phyloP scores from a whole-genome alignment of 1,284 basidiomycete species.

The Waitea zeae region DNA sequence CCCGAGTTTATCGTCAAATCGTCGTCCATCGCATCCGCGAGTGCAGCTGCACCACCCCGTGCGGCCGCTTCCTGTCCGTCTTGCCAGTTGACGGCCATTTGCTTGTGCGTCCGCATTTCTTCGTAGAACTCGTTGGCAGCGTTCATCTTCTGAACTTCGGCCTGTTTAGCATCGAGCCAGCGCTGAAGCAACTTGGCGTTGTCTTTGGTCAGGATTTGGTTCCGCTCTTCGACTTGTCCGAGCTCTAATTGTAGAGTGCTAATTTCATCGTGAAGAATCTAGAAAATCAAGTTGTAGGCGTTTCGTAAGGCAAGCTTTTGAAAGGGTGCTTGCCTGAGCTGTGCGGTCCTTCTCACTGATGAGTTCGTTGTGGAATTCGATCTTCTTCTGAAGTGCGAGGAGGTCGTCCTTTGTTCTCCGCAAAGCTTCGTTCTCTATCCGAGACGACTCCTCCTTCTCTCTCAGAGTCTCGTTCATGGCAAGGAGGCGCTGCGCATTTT shows the following conservation, averaged over 20 bases:
- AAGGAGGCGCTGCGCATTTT: constrained; percentile 85
- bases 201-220: constrained; percentile 73
- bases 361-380: constrained; percentile 72
- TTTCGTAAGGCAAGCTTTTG: not conserved
- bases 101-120: constrained; percentile 55
- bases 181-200: constrained; percentile 90
- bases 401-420: constrained; percentile 61
- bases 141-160: constrained; percentile 91
- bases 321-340: constrained; percentile 45
- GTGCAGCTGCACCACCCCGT: constrained; percentile 1
- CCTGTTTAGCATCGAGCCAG: constrained; percentile 90
- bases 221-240: constrained; percentile 75
- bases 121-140: constrained; percentile 76
- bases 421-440: constrained; percentile 63
- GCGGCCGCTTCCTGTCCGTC: constrained; percentile 16
- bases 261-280: constrained; percentile 93
- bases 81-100: constrained; percentile 36
- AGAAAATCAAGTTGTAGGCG: constrained; percentile 1
- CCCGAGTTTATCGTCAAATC: constrained; percentile 11
- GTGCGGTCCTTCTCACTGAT: constrained; percentile 82
- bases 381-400: constrained; percentile 48
- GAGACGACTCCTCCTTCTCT: constrained; percentile 74
- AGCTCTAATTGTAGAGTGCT: constrained; percentile 82
- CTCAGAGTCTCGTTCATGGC: constrained; percentile 88
- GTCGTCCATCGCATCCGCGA: constrained; percentile 10